Conservation (phyloP, 805 yeast genomes). For the Ogataea populi-albae region DNA sequence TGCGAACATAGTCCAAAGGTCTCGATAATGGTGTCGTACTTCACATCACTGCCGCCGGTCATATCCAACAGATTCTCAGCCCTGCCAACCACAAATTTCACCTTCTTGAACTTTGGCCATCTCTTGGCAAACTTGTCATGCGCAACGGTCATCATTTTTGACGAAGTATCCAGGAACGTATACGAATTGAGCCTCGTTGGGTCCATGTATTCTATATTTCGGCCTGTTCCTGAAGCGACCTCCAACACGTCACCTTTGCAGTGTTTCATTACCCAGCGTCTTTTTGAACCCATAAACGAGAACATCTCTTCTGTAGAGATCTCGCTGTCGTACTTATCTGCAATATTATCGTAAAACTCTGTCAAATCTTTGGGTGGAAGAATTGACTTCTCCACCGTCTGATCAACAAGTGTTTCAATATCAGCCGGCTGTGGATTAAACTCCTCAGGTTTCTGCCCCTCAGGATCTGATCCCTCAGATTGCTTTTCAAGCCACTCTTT, state of each 20-base stretch:
- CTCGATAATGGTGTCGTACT: slow-evolving; percentile 89
- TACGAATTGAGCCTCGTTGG: slow-evolving; percentile 61
- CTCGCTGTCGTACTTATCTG: slow-evolving; percentile 75
- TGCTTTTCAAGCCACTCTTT: slow-evolving; percentile 30
- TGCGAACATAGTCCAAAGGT: slow-evolving; percentile 97
- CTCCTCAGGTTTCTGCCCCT: slow-evolving; percentile 19
- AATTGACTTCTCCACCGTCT: slow-evolving; percentile 39
- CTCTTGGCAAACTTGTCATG: slow-evolving; percentile 64
- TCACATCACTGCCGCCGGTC: slow-evolving; percentile 36
- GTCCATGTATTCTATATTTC: slow-evolving; percentile 77
- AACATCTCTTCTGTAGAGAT: slow-evolving; percentile 72
- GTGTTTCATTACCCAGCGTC: slow-evolving; percentile 78
- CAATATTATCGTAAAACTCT: slow-evolving; percentile 70
- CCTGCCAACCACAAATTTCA: slow-evolving; percentile 84
- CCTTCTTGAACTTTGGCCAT: slow-evolving; percentile 67
- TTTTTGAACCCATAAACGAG: slow-evolving; percentile 56
- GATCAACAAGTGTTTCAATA: slow-evolving; percentile 28
- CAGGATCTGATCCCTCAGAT: slow-evolving; percentile 9
- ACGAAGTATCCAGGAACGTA: slow-evolving; percentile 83
- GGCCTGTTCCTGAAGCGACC: slow-evolving; percentile 94
- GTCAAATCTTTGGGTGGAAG: slow-evolving; percentile 81
- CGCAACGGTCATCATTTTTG: slow-evolving; percentile 80
- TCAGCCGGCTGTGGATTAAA: slow-evolving; percentile 37
- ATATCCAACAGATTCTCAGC: slow-evolving; percentile 76
- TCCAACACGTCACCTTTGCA: slow-evolving; percentile 88